A percentile compares a stretch with the other conserved stretches of the same genome.
Conservation (phyloP, 169 alveolate genomes). For the Theileria sp. region DNA sequence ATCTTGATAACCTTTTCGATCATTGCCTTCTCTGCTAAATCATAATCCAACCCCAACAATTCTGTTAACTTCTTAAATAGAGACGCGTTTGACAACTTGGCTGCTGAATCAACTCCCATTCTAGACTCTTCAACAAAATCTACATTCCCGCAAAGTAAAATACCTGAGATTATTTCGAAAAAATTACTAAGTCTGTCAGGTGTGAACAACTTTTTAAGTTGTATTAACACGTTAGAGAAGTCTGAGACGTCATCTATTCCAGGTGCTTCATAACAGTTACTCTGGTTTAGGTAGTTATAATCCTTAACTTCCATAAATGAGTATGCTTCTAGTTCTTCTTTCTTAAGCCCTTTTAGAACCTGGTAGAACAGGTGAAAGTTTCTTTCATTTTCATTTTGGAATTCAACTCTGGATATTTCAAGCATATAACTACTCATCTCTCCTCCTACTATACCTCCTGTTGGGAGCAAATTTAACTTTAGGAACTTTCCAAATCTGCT, state of each 20-base stretch:
- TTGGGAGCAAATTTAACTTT: conserved; percentile 86
- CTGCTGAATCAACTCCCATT: conserved; percentile 71
- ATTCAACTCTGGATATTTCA: conserved; percentile 92
- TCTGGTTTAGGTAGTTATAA: conserved; percentile 63
- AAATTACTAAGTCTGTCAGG: conserved; percentile 33
- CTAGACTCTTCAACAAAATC: conserved; percentile 65
- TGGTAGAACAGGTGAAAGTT: conserved; percentile 95
- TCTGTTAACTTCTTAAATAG: conserved; percentile 60
- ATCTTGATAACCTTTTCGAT: conserved; percentile 70
- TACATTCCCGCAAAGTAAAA: conserved; percentile 76
- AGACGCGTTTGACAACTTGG: conserved; percentile 35
- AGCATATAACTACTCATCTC: conserved; percentile 91
- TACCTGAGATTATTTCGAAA: conserved; percentile 64
- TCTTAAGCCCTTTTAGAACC: conserved; percentile 68
- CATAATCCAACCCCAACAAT: conserved; percentile 65
- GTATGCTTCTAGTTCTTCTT: conserved; percentile 25
- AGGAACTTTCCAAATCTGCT: conserved; percentile 97
- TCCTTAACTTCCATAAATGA: conserved; percentile 44
- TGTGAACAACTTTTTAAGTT: conserved; percentile 41
- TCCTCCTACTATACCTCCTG: conserved; percentile 89
- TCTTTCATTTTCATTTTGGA: conserved; percentile 87
- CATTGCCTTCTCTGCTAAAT: conserved; percentile 52
- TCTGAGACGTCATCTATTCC: conserved; percentile 76
- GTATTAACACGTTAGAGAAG: conserved; percentile 40
- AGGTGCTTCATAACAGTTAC: conserved; percentile 74